phyloP scores from a whole-genome alignment of 208 protist genomes.

The Trichomonas vaginalis region DNA sequence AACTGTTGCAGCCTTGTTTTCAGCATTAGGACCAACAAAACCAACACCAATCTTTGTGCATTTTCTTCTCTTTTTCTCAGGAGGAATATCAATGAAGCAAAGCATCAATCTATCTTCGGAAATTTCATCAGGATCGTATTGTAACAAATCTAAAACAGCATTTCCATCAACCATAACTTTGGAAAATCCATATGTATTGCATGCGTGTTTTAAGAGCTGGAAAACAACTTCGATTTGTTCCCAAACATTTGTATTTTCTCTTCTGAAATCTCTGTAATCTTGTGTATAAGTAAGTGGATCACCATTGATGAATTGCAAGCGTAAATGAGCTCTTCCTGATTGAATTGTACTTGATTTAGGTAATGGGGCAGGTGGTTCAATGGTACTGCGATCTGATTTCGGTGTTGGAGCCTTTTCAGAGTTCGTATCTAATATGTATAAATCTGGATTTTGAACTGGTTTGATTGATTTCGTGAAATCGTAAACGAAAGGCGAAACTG shows the following conservation, averaged over 20 bases:
- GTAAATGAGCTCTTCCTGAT: not conserved
- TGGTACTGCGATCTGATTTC: not conserved
- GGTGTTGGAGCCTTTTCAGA: not conserved
- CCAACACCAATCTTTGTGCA: not conserved
- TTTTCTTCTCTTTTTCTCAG: too few species aligned
- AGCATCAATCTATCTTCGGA: not conserved
- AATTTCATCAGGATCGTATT: not conserved
- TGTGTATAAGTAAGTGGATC: not conserved
- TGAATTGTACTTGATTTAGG: not conserved
- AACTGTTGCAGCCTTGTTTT: not conserved
- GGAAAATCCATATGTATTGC: not conserved
- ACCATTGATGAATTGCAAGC: not conserved
- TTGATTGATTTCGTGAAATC: not conserved
- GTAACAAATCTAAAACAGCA: not conserved
- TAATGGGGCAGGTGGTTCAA: not conserved
- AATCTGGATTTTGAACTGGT: not conserved
- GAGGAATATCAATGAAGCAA: not conserved
- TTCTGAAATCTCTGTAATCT: not conserved
- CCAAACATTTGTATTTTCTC: not conserved
- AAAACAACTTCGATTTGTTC: not conserved
- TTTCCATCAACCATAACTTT: not conserved
- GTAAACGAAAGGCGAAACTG: not conserved
- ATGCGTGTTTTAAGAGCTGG: not conserved
- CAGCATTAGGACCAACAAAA: not conserved
- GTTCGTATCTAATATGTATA: not conserved